Evolutionary conservation across 164 flowering plant genomes (phyloP).

Genomic region (Nymphaea colorata): DNA sequence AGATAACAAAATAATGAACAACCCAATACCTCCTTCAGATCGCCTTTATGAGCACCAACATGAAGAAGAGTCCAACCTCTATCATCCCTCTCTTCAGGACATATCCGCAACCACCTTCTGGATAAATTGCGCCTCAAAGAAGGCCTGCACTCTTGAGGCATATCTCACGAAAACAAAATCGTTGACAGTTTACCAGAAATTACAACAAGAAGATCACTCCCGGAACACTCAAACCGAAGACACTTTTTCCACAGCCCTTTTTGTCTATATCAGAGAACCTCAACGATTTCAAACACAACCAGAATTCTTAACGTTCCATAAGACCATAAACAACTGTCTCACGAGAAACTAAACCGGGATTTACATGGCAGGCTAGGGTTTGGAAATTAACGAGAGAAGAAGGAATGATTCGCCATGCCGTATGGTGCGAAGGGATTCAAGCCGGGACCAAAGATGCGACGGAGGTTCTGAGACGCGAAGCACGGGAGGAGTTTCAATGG

Average conservation of each 20-base stretch:
- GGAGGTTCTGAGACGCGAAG: conserved; percentile 31
- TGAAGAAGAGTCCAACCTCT: conserved; percentile 96
- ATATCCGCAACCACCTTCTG: conserved; percentile 32
- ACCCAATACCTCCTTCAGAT: conserved; percentile 49
- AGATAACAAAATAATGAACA: too few species aligned
- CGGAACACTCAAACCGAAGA: background rate
- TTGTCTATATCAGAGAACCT: background rate
- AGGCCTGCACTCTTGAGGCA: conserved; percentile 26
- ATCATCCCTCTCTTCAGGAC: conserved; percentile 52
- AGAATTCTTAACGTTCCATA: background rate
- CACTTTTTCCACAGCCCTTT: background rate
- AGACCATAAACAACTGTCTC: background rate
- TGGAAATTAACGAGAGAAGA: conserved; percentile 46
- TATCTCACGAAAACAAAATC: conserved; percentile 2
- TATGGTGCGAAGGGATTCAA: conserved; percentile 83
- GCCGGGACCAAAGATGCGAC: conserved; percentile 80
- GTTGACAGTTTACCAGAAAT: background rate
- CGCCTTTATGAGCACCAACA: conserved; percentile 74
- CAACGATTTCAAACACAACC: background rate
- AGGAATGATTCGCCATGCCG: conserved; percentile 63
- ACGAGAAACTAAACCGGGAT: background rate
- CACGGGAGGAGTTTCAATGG: conserved; percentile 11
- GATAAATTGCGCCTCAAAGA: conserved; percentile 28
- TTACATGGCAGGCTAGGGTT: background rate
- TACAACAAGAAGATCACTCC: background rate